Conservation (phyloP, 352 stramenopile genomes). For the Globisporangium barbulae region DNA sequence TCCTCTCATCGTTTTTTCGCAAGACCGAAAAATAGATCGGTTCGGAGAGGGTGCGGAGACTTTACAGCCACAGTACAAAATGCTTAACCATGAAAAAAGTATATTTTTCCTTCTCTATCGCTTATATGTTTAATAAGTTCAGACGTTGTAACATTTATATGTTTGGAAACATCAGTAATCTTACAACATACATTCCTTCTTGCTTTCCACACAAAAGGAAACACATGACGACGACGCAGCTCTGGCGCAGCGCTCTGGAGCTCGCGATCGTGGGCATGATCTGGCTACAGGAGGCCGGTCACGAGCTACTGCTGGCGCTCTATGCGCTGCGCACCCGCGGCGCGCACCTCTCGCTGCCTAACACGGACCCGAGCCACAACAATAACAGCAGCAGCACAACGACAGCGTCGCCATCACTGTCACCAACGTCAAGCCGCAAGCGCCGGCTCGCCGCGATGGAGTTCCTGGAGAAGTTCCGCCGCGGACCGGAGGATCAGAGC, state of each 20-base stretch:
- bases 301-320: constrained; percentile 16
- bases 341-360: neutral
- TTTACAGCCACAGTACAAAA: neutral
- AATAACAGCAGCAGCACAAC: constrained; percentile 1
- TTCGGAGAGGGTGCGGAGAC: neutral
- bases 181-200: no score
- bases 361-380: neutral
- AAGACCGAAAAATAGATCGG: neutral
- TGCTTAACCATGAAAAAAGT: no score
- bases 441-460: constrained; percentile 26
- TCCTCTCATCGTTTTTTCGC: constrained; percentile 1
- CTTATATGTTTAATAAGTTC: no score
- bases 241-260: constrained; percentile 27
- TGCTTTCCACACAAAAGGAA: no score
- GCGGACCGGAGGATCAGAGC: constrained; percentile 66
- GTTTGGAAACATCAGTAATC: no score
- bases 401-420: constrained; percentile 1
- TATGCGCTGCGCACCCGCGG: constrained; percentile 12
- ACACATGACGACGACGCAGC: neutral
- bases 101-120: no score
- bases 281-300: constrained; percentile 16
- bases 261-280: constrained; percentile 17
- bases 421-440: constrained; percentile 2
- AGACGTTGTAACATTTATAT: no score
- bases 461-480: constrained; percentile 71